A percentile compares a stretch with the other conserved stretches of the same genome.
Conservation (phyloP, 164 flowering plant genomes). For the Kalanchoe fedtschenkoi region DNA sequence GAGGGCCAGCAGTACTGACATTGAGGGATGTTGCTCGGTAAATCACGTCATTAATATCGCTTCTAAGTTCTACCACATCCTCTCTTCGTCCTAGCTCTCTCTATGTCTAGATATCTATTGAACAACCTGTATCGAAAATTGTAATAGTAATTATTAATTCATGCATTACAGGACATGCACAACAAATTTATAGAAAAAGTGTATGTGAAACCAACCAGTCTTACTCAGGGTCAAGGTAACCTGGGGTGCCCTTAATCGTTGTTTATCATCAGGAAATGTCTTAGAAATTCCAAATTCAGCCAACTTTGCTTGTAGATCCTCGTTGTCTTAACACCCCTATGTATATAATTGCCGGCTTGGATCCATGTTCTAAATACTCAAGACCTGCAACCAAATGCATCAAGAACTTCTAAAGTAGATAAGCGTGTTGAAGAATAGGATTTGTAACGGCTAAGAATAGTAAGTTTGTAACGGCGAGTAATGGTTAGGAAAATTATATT, state of each 20-base stretch:
- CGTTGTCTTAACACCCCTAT: conserved; percentile 23
- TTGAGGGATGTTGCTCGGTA: not conserved
- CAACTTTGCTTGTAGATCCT: conserved; percentile 16
- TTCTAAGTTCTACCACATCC: not conserved
- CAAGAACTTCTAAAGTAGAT: too few relatives aligned
- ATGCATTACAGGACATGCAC: not conserved
- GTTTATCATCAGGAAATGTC: conserved; percentile 10
- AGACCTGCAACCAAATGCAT: conserved; percentile 13
- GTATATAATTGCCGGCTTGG: conserved; percentile 20
- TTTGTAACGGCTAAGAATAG: too few relatives aligned
- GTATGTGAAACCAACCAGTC: not conserved
- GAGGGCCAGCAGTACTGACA: not conserved
- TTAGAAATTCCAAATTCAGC: conserved; percentile 23
- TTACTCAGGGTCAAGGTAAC: conserved; percentile 26
- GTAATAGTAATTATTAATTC: not conserved
- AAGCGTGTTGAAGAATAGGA: too few relatives aligned
- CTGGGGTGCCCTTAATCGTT: conserved; percentile 16
- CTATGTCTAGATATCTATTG: conserved; percentile 16
- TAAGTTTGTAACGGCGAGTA: too few relatives aligned
- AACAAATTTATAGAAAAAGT: not conserved
- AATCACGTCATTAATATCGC: not conserved
- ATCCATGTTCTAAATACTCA: conserved; percentile 24
- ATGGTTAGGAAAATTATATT: too few relatives aligned
- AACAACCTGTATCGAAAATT: not conserved
- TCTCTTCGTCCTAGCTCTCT: not conserved